phyloP scores from a whole-genome alignment of 768 basidiomycete species.

The Hydnum rufescens region DNA sequence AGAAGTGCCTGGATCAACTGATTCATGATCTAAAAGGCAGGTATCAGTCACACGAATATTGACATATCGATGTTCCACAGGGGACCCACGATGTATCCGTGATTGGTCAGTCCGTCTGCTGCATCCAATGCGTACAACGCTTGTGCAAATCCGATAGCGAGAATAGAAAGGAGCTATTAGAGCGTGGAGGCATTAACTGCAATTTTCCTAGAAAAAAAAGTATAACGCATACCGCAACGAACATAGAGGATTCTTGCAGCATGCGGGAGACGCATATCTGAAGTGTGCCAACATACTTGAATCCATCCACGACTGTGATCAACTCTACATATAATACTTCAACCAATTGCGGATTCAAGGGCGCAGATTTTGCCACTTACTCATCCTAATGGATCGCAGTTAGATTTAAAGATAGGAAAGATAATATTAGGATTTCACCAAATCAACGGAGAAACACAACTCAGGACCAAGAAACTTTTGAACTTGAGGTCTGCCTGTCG shows the following conservation, averaged over 20 bases:
- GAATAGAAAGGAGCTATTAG: constrained; percentile 51
- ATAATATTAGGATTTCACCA: constrained; percentile 4
- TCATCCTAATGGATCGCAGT: constrained; percentile 39
- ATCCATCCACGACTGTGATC: constrained; percentile 63
- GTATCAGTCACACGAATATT: too few species aligned
- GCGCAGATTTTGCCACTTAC: constrained; percentile 32
- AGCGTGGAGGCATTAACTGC: background rate
- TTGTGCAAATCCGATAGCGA: constrained; percentile 71
- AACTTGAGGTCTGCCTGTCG: constrained; percentile 15
- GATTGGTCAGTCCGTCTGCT: constrained; percentile 58
- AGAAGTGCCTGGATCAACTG: constrained; percentile 60
- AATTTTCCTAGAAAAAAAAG: background rate
- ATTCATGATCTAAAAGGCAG: constrained; percentile 42
- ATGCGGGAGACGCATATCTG: constrained; percentile 86
- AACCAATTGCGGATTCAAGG: background rate
- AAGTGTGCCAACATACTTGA: constrained; percentile 81
- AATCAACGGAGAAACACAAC: constrained; percentile 9
- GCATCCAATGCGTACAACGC: constrained; percentile 79
- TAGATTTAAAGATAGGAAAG: background rate
- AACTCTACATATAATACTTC: constrained; percentile 29
- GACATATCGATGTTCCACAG: too few species aligned
- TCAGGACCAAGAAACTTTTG: constrained; percentile 50
- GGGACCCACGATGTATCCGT: constrained; percentile 25
- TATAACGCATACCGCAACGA: constrained; percentile 47
- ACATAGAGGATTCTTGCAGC: constrained; percentile 81